Conservation (phyloP, 2,329 filamentous ascomycete genomes). For the Colletotrichum tamarilloi region DNA sequence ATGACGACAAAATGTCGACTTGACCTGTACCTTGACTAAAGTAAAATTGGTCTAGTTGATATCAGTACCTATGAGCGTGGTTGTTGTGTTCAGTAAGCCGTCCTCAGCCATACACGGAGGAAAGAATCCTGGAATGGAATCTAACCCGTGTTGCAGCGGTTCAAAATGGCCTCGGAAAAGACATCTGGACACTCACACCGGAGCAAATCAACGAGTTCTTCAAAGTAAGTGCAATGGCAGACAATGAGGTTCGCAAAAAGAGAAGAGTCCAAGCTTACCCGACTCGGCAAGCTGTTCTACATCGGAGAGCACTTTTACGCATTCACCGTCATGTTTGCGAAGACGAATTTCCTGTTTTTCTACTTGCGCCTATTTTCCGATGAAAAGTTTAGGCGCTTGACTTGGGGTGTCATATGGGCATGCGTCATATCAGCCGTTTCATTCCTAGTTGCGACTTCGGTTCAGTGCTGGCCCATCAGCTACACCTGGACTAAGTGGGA, state of each 20-base stretch:
- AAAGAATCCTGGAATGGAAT: neutral
- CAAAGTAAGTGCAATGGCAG: neutral
- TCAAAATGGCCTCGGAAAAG: constrained; percentile 53
- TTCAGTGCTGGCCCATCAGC: constrained; percentile 59
- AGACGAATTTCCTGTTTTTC: constrained; percentile 61
- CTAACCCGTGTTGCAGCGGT: neutral
- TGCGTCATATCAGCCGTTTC: constrained; percentile 47
- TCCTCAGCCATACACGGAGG: too few species aligned
- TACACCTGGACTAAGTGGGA: constrained; percentile 64
- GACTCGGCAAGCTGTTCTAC: constrained; percentile 46
- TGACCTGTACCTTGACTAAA: too few species aligned
- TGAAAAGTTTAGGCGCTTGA: constrained; percentile 44
- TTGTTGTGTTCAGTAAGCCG: constrained; percentile 4
- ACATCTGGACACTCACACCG: constrained; percentile 56
- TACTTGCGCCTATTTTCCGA: constrained; percentile 62
- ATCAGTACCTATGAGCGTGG: constrained; percentile 23
- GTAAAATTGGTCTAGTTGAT: neutral
- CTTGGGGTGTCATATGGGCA: constrained; percentile 52
- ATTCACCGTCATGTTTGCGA: constrained; percentile 51
- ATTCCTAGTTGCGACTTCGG: constrained; percentile 53
- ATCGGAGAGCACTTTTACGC: constrained; percentile 54
- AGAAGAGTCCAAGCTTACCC: neutral
- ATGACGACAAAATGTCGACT: too few species aligned
- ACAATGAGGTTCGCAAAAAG: neutral
- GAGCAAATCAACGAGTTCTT: constrained; percentile 52